phyloP scores from a whole-genome alignment of 805 yeast genomes.

The Starmerella floricola region DNA sequence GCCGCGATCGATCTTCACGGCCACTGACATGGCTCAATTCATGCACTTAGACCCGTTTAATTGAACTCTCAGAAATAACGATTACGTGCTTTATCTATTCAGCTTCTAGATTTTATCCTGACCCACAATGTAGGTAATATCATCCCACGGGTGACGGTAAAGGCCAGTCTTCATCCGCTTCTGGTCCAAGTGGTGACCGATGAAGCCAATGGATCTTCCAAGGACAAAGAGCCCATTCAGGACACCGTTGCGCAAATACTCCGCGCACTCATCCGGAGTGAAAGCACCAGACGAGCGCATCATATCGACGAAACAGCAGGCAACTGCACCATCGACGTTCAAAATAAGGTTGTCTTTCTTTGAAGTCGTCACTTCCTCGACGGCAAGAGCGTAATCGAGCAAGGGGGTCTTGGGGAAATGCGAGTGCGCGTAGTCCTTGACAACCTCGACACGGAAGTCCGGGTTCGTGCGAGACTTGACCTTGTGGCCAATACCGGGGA shows the following conservation, averaged over 20 bases:
- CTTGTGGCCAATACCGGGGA: slow-evolving; percentile 39
- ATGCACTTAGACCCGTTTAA: too few species aligned
- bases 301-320: slow-evolving; percentile 35
- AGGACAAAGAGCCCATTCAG: slow-evolving; percentile 37
- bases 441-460: slow-evolving; percentile 38
- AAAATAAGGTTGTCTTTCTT: slow-evolving; percentile 37
- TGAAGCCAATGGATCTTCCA: slow-evolving; percentile 37
- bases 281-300: slow-evolving; percentile 36
- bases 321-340: slow-evolving; percentile 38
- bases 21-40: too few species aligned
- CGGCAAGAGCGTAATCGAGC: slow-evolving; percentile 37
- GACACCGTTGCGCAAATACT: slow-evolving; percentile 37
- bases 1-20: too few species aligned
- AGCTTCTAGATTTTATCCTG: slow-evolving; percentile 21
- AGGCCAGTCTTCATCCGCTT: slow-evolving; percentile 37
- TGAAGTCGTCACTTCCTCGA: slow-evolving; percentile 39
- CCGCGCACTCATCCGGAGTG: slow-evolving; percentile 36
- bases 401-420: slow-evolving; percentile 35
- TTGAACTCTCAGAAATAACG: neutral
- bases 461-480: slow-evolving; percentile 39
- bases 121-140: slow-evolving; percentile 35
- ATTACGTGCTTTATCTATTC: neutral
- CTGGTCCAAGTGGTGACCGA: slow-evolving; percentile 38
- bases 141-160: slow-evolving; percentile 40
- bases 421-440: slow-evolving; percentile 36